Evolutionary conservation across 495 filamentous ascomycete genomes (phyloP).

Genomic region (Neurospora sp.): DNA sequence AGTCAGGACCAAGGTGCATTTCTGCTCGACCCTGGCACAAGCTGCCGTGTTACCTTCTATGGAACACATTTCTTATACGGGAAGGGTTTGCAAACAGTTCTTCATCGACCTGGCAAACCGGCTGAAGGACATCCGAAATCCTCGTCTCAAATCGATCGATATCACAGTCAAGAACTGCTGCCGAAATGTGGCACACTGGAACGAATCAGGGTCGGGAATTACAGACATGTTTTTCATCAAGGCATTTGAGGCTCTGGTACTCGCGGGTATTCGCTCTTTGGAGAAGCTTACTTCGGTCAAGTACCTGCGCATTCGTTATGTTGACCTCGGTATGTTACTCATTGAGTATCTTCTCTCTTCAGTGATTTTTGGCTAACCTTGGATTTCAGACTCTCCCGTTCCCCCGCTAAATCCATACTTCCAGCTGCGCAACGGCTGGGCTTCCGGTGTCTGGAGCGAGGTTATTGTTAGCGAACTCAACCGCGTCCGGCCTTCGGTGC

Average conservation of each 20-base stretch:
- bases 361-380: constrained; percentile 1
- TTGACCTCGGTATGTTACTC: constrained; percentile 50
- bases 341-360: neutral
- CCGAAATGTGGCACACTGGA: constrained; percentile 39
- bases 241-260: constrained; percentile 53
- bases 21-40: constrained; percentile 44
- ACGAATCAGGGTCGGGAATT: constrained; percentile 53
- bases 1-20: constrained; percentile 41
- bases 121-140: constrained; percentile 28
- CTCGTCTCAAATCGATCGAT: constrained; percentile 52
- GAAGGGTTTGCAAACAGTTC: constrained; percentile 47
- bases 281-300: constrained; percentile 41
- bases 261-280: constrained; percentile 48
- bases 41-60: constrained; percentile 45
- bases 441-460: constrained; percentile 60
- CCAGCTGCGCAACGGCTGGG: constrained; percentile 43
- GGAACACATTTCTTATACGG: constrained; percentile 57
- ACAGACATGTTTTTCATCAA: constrained; percentile 57
- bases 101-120: constrained; percentile 43
- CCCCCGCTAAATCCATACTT: constrained; percentile 59
- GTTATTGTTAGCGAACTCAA: constrained; percentile 47
- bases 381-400: constrained; percentile 36
- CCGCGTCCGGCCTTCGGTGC: constrained; percentile 40
- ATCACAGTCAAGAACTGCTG: constrained; percentile 62
- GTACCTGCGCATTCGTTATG: constrained; percentile 57